Evolutionary conservation across 306 rosid genomes (phyloP).

Genomic region (Lathyrus oleraceus): DNA sequence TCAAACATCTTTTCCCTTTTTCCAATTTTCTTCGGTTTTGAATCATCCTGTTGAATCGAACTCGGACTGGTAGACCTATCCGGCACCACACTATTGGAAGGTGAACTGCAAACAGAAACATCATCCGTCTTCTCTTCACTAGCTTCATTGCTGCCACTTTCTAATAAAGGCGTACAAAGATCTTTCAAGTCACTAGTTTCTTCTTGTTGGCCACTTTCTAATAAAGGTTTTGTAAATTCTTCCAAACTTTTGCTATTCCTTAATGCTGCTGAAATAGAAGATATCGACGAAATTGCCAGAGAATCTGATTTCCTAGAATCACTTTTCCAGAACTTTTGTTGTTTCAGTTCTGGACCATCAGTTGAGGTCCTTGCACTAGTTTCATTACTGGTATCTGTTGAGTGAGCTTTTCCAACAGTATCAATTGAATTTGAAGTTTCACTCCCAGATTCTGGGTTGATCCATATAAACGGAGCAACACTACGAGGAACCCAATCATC

Average conservation of each 20-base stretch:
- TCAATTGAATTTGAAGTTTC: conserved; percentile 48
- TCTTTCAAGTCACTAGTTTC: conserved; percentile 38
- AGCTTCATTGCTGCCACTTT: conserved; percentile 2
- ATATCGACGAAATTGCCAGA: conserved; percentile 28
- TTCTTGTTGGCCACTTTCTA: conserved; percentile 43
- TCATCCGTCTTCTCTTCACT: conserved; percentile 42
- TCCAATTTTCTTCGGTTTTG: conserved; percentile 62
- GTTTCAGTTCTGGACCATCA: conserved; percentile 43
- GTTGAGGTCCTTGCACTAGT: conserved; percentile 38
- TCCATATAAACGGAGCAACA: conserved; percentile 82
- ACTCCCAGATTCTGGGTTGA: conserved; percentile 56
- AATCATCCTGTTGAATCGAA: conserved; percentile 48
- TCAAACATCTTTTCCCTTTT: conserved; percentile 75
- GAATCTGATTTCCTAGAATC: conserved; percentile 47
- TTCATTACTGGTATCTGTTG: background rate
- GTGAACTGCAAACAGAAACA: conserved; percentile 38
- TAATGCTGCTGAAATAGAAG: conserved; percentile 34
- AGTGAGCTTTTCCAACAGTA: no score
- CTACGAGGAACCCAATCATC: conserved; percentile 81
- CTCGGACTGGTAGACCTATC: conserved; percentile 34
- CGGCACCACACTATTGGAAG: conserved; percentile 27
- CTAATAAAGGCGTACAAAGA: conserved; percentile 39
- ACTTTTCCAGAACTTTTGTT: conserved; percentile 21
- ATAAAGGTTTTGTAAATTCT: conserved; percentile 54
- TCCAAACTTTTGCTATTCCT: conserved; percentile 39